Conservation (phyloP, 345 rosid species). For the Rhodamnia rubescens region DNA sequence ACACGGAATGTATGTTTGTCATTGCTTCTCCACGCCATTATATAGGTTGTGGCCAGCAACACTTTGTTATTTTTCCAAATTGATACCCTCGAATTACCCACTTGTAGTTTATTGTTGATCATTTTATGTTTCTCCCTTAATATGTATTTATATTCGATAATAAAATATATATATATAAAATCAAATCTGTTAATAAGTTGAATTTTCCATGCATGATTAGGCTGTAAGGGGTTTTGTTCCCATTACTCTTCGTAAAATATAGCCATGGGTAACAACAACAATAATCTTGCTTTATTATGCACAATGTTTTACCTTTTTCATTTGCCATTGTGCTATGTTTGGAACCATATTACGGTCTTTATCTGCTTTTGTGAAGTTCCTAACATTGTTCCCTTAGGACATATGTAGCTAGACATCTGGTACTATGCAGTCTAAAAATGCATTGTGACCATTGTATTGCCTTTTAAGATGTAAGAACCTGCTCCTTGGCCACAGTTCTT, state of each 20-base stretch:
- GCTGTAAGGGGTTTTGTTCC: neutral
- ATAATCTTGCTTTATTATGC: neutral
- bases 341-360: neutral
- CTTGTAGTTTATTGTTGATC: neutral
- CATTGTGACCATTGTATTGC: neutral
- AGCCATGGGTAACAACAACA: neutral
- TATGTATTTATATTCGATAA: neutral
- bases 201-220: neutral
- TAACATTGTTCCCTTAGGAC: neutral
- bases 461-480: neutral
- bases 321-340: neutral
- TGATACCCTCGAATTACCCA: neutral
- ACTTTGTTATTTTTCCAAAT: neutral
- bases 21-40: neutral
- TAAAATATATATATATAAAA: neutral
- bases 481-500: neutral
- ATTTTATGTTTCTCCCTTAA: neutral
- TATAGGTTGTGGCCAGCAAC: neutral
- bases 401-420: neutral
- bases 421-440: neutral
- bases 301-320: neutral
- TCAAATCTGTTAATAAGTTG: neutral
- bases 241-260: neutral
- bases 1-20: neutral
- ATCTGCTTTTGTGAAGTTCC: neutral